Evolutionary conservation across 2,329 filamentous ascomycete genomes (phyloP), one percentile per base, ranked within the genome.

Genomic region (Hypocrella siamensis): DNA sequence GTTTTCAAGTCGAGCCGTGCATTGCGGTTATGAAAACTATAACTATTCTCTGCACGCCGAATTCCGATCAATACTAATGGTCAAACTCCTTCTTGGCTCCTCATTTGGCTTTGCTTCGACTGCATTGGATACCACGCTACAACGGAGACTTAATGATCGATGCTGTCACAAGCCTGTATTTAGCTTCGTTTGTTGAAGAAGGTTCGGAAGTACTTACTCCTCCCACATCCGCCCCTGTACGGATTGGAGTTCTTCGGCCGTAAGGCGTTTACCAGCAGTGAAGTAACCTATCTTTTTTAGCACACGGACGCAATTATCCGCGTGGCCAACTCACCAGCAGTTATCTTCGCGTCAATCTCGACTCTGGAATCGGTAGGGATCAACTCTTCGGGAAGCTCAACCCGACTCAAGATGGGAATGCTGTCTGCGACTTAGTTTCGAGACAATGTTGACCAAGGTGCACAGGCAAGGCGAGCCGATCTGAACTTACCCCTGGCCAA

Each of bases 331-430:
- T 57, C 59, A 84, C 80, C 90, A 38, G 88, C 85, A 45, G 88
- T 90, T 51, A 96, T 94, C 64, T 96, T 96, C 36, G 90, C 90
- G 56, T 96, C 90, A 48, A 96, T 98, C 56, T 98, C 90, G n/a
- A 96, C 90, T 42, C 88, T 69, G 32, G 85, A 93, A 57, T 96
- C 90, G 40, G 78, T 82, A 10, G 90, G 90, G 45, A 96, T 94
- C 70, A 90, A 75, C 19, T 90, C 80, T 42, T 93, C 84, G 4
- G 88, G 90, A 40, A 96, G 83, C 38, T 92, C 85, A 30, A 96
- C 76, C 38, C 86, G 72, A 59, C 94, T 85, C 46, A 79, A 68
- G 44, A 94, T 94, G 19, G 84, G 82, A 43, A 86, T 86, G 35
- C 72, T 76, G 42, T 12, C 7, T 3, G n/a, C n/a, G n/a, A n/a